Base-by-base conservation (phyloP, 2,329 filamentous ascomycete species). In the Penicillium vulpinum region DNA sequence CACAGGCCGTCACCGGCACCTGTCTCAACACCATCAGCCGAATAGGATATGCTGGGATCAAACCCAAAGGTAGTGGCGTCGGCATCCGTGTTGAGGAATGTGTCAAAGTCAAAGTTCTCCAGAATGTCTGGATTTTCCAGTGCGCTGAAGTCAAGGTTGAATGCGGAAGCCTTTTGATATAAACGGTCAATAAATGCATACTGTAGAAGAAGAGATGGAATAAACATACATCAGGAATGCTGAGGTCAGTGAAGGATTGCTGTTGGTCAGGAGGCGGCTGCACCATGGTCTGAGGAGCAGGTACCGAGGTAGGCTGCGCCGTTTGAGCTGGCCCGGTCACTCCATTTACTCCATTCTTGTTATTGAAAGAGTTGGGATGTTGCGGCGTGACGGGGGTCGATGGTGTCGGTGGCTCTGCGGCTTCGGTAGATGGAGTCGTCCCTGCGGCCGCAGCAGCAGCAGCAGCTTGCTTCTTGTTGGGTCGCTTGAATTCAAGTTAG, bases 71-170 rank as follows among this genome's bases (percentile, higher is more conserved):
- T 71, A 35, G 70, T 67, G n/a, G 68, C 67, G 53, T 75, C 76
- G 43, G 66, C 70, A 62, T 82, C 82, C 38, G 81, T 84, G 65
- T 87, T 85, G 51, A 88, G 76, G 76, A 88, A 88, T 16, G 82
- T 84, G 67, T 88, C 85, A 69, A 88, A 88, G 71, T 88, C 85
- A 69, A 88, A 88, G 64, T 77, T 79, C 66, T 81, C 78, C 43
- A 81, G 68, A 31, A 80, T 73, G 64, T 81, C 77, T 35, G 72
- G 70, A 56, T 75, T 77, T 56, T 80, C 77, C 58, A 81, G 66
- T 50, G 75, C 66, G 62, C 72, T 75, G 66, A 80, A 80, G 62
- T 77, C 73, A 53, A 78, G 72, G 46, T 70, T 75, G 66, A 76
- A 77, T 51, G 66, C 62, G 52, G 64, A 62, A 36, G 65, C 35